Conservation (phyloP, 1,284 basidiomycete genomes). For the Quambalaria eucalypti region DNA sequence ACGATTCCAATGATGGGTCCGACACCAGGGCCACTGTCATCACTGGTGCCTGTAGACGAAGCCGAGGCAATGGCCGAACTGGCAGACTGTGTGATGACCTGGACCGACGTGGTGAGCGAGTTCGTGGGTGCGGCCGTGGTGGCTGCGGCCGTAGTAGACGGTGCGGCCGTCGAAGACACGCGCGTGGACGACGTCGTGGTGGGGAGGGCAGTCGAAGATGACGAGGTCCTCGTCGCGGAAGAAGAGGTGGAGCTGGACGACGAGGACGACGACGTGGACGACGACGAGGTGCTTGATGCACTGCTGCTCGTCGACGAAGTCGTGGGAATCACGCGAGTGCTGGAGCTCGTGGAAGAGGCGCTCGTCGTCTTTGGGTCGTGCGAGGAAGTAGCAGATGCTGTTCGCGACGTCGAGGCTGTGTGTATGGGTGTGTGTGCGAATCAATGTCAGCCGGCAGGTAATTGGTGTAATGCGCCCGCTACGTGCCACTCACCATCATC, state of each 20-base stretch:
- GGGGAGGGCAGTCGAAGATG: constrained; percentile 7
- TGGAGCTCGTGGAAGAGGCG: constrained; percentile 7
- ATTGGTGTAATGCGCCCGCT: too few relatives aligned
- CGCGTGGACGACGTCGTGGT: not conserved
- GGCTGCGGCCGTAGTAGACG: constrained; percentile 4
- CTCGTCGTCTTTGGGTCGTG: not conserved
- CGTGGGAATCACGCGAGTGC: constrained; percentile 11
- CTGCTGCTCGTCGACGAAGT: constrained; percentile 11
- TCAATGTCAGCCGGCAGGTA: not conserved
- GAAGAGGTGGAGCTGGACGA: constrained; percentile 10
- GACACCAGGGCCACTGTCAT: constrained; percentile 17
- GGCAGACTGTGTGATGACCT: constrained; percentile 20
- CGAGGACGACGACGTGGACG: constrained; percentile 8
- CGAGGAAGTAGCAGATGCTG: constrained; percentile 3
- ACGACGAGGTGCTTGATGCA: constrained; percentile 14
- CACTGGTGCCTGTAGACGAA: constrained; percentile 13
- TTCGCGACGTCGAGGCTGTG: constrained; percentile 7
- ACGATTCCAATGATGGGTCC: constrained; percentile 47
- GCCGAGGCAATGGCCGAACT: constrained; percentile 8
- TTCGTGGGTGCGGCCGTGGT: not conserved
- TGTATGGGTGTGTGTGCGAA: constrained; percentile 9
- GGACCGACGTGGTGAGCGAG: constrained; percentile 17
- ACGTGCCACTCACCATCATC: too few relatives aligned
- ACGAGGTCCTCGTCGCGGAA: constrained; percentile 4
- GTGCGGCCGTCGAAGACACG: not conserved